A percentile compares a stretch with the other conserved stretches of the same genome.
Evolutionary conservation across 2,329 filamentous ascomycete species (phyloP).

Genomic region (Aureobasidium sp.): DNA sequence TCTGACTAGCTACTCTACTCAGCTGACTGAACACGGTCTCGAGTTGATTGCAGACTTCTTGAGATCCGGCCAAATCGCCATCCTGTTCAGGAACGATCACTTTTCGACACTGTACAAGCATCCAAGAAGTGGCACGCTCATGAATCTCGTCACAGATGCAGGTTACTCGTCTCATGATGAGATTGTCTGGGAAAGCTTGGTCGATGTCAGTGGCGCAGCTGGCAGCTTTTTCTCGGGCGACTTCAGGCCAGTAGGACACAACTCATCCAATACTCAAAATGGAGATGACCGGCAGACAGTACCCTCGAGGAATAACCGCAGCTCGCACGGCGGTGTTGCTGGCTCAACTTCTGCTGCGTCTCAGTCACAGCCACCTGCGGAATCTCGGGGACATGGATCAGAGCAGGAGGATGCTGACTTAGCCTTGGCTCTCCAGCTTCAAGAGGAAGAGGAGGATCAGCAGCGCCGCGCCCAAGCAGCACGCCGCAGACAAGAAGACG

Average conservation of each 20-base stretch:
- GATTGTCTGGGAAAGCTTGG: constrained; percentile 90
- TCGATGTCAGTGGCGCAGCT: constrained; percentile 75
- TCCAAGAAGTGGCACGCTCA: constrained; percentile 63
- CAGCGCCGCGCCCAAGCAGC: constrained; percentile 52
- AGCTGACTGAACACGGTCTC: constrained; percentile 75
- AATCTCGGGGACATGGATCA: constrained; percentile 36
- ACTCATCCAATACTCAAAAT: constrained; percentile 23
- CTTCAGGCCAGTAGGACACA: constrained; percentile 72
- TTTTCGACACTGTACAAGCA: constrained; percentile 92
- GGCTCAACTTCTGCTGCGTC: background rate
- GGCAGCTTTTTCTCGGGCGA: constrained; percentile 85
- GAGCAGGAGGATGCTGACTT: constrained; percentile 77
- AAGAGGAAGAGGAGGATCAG: constrained; percentile 85
- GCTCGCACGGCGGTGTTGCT: constrained; percentile 4
- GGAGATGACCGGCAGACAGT: constrained; percentile 49
- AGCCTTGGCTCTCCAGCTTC: constrained; percentile 81
- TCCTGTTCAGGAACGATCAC: constrained; percentile 94
- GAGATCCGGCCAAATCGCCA: constrained; percentile 70
- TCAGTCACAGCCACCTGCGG: background rate
- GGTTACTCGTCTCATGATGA: constrained; percentile 84
- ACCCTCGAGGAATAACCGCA: constrained; percentile 27
- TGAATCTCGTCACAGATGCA: constrained; percentile 84
- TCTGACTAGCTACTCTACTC: constrained; percentile 70
- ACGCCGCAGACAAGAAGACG: constrained; percentile 37
- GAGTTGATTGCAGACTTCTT: constrained; percentile 63